Evolutionary conservation across 306 rosid species (phyloP), one percentile per base, ranked within the genome.

Genomic region (Prinsepia uniflora): DNA sequence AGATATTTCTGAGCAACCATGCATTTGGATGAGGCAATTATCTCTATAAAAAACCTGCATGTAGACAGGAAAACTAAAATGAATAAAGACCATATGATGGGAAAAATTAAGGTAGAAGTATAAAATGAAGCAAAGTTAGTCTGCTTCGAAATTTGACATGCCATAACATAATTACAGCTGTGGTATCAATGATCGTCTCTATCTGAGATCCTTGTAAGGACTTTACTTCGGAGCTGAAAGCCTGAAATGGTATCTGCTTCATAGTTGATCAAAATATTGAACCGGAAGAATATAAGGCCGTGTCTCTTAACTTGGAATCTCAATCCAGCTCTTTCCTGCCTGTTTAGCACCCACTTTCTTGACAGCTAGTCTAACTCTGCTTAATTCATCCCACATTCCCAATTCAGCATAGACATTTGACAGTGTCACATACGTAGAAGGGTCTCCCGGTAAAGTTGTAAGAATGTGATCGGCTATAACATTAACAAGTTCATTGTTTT

Each of bases 291-390:
- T n/a, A 24, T 54, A 72, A 63, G 65, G 74, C 75, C 63, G 76
- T 43, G 67, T 70, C 71, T 65, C 75, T 88, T 86, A 88, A 71
- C 78, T 75, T 52, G 85, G 68, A 76, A 82, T 80, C 84, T 88
- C 93, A 75, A 93, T 87, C 96, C 98, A 92, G 81, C 96, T 90
- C 84, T 84, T 88, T 62, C 96, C 98, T 52, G 86, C 91, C 75
- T 72, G 78, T 83, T 86, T 90, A 36, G 61, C 68, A 19, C 96
- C 90, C 55, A 85, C 73, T 68, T 78, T 79, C 78, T 75, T 86
- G 14, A 76, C 79, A 75, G 86, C 75, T 74, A 78, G 83, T 77
- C 96, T 88, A 12, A 81, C 84, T 83, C 82, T 71, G 82, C 92
- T 79, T 62, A 85, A 67, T 67, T 69, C 75, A 71, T 88, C 86